Conservation (phyloP, 2,329 filamentous ascomycete species). For the Alternaria gaisen region DNA sequence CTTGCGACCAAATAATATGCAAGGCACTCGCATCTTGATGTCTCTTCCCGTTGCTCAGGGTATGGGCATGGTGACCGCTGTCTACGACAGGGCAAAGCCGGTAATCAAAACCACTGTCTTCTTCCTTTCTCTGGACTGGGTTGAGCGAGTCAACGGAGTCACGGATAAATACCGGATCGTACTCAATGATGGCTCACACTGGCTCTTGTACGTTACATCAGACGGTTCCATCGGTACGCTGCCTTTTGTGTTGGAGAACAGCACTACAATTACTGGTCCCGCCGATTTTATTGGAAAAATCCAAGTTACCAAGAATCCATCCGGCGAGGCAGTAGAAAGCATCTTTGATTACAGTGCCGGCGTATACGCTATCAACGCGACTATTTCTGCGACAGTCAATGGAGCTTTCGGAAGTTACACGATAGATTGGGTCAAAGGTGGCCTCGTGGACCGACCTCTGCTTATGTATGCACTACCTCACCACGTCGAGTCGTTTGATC, state of each 20-base stretch:
- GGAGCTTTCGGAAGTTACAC: conserved; percentile 71
- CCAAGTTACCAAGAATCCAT: conserved; percentile 83
- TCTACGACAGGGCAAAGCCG: conserved; percentile 76
- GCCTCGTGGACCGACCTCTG: conserved; percentile 65
- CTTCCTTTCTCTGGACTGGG: conserved; percentile 70
- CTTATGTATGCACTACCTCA: conserved; percentile 93
- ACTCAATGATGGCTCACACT: conserved; percentile 67
- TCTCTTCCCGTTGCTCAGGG: conserved; percentile 87
- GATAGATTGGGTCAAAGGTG: conserved; percentile 75
- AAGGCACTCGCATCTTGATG: conserved; percentile 65
- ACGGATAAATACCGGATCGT: conserved; percentile 33
- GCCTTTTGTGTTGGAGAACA: conserved; percentile 73
- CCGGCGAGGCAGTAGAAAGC: conserved; percentile 64
- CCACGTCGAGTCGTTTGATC: conserved; percentile 79
- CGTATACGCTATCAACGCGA: conserved; percentile 72
- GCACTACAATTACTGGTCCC: conserved; percentile 70
- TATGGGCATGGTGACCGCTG: conserved; percentile 83
- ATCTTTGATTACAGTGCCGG: conserved; percentile 81
- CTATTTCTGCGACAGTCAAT: conserved; percentile 58
- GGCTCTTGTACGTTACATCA: conserved; percentile 81
- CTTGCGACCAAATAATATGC: conserved; percentile 61
- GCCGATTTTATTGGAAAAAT: conserved; percentile 77
- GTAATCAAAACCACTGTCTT: conserved; percentile 77
- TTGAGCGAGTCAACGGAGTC: conserved; percentile 51
- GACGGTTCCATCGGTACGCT: conserved; percentile 65